Base-by-base conservation (phyloP, 352 stramenopile genomes). In the Globisporangium radiosum region DNA sequence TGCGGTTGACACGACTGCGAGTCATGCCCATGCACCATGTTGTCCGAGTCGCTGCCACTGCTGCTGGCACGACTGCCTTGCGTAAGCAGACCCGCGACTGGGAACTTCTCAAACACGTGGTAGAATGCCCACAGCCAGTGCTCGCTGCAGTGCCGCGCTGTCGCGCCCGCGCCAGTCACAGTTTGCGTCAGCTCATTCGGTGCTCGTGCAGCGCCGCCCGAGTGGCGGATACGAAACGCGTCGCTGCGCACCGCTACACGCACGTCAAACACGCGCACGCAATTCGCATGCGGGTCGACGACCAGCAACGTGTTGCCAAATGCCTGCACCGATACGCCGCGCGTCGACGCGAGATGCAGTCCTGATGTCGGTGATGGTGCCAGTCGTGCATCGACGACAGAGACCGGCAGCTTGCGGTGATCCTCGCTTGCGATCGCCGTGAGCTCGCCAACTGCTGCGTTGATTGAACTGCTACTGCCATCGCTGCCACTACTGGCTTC, bases 91-190 rank as follows among this genome's bases (percentile, higher is more conserved):
- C 59, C 73, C 10, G 69, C 59, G 4, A 78, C 69, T 1, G 77
- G 73, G 38, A 86, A 86, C 38, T 86, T 86, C 53, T 86, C 76
- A 57, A 72, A 84, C 6, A 80, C 49, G 42, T 84, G 76, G 47
- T 76, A 84, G 15, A 64, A 78, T 54, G 33, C 62, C 57, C 65
- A 60, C 59, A 66, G 72, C 37, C 64, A 66, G 47, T 72, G 62
- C 59, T 40, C 64, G 19, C 3, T 48, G 10, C 43, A 43, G 39
- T 43, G 10, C 52, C 63, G 39, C 63, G 50, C 4, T 70, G 52
- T 8, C 40, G 7, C 40, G 40, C 8, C 40, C 1, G 40, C 3
- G 40, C 7, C 40, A 44, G 40, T 44, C 40, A 4, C 40, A 44
- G 25, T 44, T 8, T 14, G 40, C 40, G 40, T 13, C 40, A 44